These are phyloP conservation scores for Phytophthora brassicae DNA, from an alignment of 352 stramenopile genomes.

Conservation along the genomic window DNA sequence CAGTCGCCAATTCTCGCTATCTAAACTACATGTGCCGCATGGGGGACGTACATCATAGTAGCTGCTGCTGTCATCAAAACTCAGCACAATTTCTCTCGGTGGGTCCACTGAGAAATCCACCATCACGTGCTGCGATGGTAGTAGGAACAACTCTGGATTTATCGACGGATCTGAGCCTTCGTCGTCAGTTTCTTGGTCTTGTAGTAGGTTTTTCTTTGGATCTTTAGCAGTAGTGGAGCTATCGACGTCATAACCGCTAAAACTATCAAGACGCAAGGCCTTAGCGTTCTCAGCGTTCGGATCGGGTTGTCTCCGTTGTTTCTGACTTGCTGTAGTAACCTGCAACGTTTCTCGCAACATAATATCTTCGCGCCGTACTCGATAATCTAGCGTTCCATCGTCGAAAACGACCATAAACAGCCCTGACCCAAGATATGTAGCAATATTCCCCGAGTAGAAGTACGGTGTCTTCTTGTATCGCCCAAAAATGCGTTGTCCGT, in stretches of 20 bases:
- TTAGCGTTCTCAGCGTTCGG: constrained; percentile 1
- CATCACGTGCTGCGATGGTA: constrained; percentile 37
- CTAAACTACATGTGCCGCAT: background rate
- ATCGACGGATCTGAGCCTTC: constrained; percentile 1
- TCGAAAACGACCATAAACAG: constrained; percentile 85
- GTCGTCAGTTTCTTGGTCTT: constrained; percentile 1
- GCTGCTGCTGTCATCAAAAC: constrained; percentile 17
- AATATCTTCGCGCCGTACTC: constrained; percentile 66
- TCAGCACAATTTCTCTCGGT: constrained; percentile 37
- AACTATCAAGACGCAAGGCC: constrained; percentile 10
- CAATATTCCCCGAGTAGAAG: constrained; percentile 80
- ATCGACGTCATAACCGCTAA: background rate
- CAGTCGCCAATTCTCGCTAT: constrained; percentile 23
- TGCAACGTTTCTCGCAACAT: constrained; percentile 34
- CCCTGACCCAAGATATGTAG: constrained; percentile 62
- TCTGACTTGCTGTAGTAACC: background rate
- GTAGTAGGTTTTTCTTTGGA: background rate
- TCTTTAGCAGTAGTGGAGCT: background rate
- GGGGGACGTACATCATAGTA: background rate
- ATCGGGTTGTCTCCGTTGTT: constrained; percentile 4
- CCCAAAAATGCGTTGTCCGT: constrained; percentile 62
- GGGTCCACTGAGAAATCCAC: constrained; percentile 52
- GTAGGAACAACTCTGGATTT: constrained; percentile 18
- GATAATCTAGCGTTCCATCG: constrained; percentile 73
- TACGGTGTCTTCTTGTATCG: constrained; percentile 74